These are phyloP conservation scores for Hordeum pubiflorum DNA, from an alignment of 202 grass and related monocot genomes.

Conservation along the genomic window DNA sequence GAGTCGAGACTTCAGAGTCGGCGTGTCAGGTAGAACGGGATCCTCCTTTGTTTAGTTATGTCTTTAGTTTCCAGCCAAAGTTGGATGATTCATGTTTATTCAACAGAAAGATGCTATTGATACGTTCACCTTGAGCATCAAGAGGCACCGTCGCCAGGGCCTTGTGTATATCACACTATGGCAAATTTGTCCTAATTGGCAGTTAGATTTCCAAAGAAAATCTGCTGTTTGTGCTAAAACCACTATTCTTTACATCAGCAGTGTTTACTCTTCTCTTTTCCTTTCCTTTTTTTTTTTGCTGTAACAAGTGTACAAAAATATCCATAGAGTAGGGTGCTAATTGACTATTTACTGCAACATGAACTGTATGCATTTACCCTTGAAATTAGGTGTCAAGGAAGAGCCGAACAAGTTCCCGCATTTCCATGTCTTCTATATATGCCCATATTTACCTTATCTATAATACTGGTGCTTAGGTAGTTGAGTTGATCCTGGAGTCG, in stretches of 20 bases:
- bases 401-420: neutral
- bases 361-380: neutral
- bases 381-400: neutral
- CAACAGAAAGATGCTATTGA: neutral
- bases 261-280: neutral
- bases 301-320: constrained; percentile 14
- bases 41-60: neutral
- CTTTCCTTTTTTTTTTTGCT: neutral
- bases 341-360: constrained; percentile 1
- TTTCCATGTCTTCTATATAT: neutral
- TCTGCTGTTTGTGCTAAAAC: constrained; percentile 14
- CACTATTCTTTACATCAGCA: constrained; percentile 18
- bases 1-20: neutral
- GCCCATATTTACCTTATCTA: too few relatives aligned
- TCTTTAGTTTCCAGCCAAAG: constrained; percentile 17
- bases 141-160: neutral
- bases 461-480: too few relatives aligned
- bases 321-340: constrained; percentile 9
- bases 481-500: too few relatives aligned
- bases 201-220: constrained; percentile 24
- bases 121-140: constrained; percentile 2
- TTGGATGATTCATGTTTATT: neutral
- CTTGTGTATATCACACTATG: constrained; percentile 34
- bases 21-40: constrained; percentile 12
- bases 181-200: constrained; percentile 17